phyloP scores from a whole-genome alignment of 2,329 filamentous ascomycete species.

The Colletotrichum chrysophilum region DNA sequence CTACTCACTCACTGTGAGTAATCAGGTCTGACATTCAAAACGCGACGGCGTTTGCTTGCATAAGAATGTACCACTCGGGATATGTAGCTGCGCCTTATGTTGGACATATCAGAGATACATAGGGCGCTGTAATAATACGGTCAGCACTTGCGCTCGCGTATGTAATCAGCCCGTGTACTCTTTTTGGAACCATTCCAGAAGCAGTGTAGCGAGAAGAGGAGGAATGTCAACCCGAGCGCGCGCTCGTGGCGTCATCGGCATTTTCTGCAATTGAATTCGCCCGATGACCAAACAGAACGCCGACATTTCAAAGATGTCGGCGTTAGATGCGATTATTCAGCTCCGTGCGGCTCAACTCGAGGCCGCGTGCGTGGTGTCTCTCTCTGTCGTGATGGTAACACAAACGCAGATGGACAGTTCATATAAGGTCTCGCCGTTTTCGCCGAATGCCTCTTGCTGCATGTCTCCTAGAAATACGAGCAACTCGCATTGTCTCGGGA shows the following conservation, averaged over 20 bases:
- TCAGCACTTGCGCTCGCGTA: not conserved
- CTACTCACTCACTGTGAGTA: not conserved
- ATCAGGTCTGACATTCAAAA: not conserved
- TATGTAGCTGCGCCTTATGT: not conserved
- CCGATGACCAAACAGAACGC: not conserved
- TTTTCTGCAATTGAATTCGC: not conserved
- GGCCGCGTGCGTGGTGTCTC: not conserved
- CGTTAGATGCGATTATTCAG: not conserved
- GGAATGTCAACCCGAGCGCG: not conserved
- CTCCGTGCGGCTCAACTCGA: slow-evolving; percentile 3
- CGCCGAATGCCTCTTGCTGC: not conserved
- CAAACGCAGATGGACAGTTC: not conserved
- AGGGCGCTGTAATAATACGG: not conserved
- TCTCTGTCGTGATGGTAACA: not conserved
- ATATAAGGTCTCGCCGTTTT: not conserved
- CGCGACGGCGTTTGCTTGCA: not conserved
- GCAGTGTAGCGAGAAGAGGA: not conserved
- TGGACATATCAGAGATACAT: not conserved
- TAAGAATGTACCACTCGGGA: not conserved
- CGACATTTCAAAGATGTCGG: not conserved
- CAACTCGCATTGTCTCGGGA: not conserved
- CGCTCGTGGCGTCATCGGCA: not conserved
- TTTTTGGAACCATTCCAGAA: not conserved
- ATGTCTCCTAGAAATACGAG: not conserved
- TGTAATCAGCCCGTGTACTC: not conserved